Evolutionary conservation across 1,284 basidiomycete species (phyloP).

Genomic region (Coniferiporia weirii): DNA sequence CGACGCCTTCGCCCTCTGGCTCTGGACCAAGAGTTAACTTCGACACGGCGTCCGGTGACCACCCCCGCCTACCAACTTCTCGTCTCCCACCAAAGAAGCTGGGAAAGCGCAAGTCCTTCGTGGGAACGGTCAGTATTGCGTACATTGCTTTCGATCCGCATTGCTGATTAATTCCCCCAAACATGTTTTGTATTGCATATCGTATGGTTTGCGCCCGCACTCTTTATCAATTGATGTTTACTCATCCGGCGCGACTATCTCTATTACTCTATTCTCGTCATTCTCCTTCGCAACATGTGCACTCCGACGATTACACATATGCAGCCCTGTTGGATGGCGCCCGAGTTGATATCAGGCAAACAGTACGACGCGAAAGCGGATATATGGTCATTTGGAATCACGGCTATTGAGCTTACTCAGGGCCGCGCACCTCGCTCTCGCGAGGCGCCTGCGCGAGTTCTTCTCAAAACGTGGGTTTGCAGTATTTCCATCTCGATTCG

Average conservation of each 20-base stretch:
- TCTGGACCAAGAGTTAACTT: constrained; percentile 20
- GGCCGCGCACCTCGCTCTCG: constrained; percentile 79
- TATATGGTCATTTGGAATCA: constrained; percentile 91
- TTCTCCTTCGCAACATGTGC: no score
- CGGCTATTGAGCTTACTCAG: constrained; percentile 78
- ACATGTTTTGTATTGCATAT: background rate
- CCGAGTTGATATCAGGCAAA: constrained; percentile 80
- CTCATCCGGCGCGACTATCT: background rate
- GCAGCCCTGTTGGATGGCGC: constrained; percentile 91
- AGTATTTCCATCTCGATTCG: constrained; percentile 11
- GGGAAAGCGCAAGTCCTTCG: constrained; percentile 79
- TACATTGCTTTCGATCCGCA: constrained; percentile 1
- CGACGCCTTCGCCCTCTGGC: constrained; percentile 20
- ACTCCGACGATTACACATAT: constrained; percentile 3
- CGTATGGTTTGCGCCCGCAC: background rate
- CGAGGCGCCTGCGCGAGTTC: constrained; percentile 67
- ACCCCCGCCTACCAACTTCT: constrained; percentile 13
- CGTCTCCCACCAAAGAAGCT: constrained; percentile 35
- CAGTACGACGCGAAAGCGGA: constrained; percentile 84
- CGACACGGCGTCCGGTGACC: constrained; percentile 26
- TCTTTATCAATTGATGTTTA: background rate
- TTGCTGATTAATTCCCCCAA: background rate
- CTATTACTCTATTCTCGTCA: background rate
- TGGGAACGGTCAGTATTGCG: constrained; percentile 64
- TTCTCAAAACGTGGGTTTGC: constrained; percentile 62